Percentiles rank a stretch among this genome's conserved stretches.
These are phyloP conservation scores for Hymenoscyphus fraxineus DNA, from an alignment of 2,329 filamentous ascomycete genomes.

Conservation along the genomic window DNA sequence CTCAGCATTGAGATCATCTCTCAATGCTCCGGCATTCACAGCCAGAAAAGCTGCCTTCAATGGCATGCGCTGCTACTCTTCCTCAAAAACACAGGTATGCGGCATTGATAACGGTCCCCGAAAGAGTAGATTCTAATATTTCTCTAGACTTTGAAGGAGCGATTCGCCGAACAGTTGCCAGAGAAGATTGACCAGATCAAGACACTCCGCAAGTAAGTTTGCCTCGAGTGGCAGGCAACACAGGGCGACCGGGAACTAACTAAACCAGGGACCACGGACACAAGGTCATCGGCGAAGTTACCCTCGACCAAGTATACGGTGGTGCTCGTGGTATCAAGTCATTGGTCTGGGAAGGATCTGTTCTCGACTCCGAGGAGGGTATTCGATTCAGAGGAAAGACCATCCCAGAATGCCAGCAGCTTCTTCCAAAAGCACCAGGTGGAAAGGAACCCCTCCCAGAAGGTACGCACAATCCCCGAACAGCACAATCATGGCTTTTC, in stretches of 20 bases:
- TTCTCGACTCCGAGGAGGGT: constrained; percentile 97
- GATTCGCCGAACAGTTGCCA: constrained; percentile 92
- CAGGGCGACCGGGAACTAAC: constrained; percentile 18
- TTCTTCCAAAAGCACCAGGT: constrained; percentile 94
- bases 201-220: constrained; percentile 84
- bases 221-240: neutral
- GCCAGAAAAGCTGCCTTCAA: constrained; percentile 72
- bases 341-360: constrained; percentile 97
- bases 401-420: constrained; percentile 96
- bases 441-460: constrained; percentile 96
- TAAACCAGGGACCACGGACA: constrained; percentile 76
- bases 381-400: constrained; percentile 99
- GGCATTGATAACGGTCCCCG: constrained; percentile 1
- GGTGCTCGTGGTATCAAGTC: constrained; percentile 98
- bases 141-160: constrained; percentile 87
- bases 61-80: constrained; percentile 85
- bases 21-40: constrained; percentile 63
- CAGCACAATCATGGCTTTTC: neutral
- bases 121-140: neutral
- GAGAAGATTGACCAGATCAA: constrained; percentile 99
- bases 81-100: constrained; percentile 82
- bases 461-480: constrained; percentile 49
- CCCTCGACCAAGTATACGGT: constrained; percentile 98
- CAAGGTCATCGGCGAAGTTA: constrained; percentile 96
- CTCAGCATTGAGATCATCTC: constrained; percentile 74